These are phyloP conservation scores for Pseudogymnoascus sp. DNA, from an alignment of 2,329 filamentous ascomycete species.

Conservation along the genomic window DNA sequence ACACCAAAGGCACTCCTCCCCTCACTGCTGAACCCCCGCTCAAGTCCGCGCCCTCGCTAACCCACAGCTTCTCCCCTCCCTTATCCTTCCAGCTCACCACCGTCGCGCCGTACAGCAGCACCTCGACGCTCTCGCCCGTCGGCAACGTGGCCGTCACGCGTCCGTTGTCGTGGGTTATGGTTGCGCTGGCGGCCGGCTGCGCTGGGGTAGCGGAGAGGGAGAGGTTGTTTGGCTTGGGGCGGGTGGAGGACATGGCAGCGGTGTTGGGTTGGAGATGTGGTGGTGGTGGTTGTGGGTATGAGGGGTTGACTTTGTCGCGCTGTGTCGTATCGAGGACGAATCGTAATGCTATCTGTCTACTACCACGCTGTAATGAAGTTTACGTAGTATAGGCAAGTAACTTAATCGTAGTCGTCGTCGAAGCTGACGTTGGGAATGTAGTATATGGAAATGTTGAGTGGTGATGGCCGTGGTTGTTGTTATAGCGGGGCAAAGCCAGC, in stretches of 20 bases:
- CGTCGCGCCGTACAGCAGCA: conserved; percentile 87
- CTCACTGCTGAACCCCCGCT: conserved; percentile 86
- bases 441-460: background rate
- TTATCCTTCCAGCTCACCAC: conserved; percentile 87
- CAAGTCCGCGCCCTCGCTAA: conserved; percentile 70
- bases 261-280: background rate
- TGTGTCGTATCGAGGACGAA: background rate
- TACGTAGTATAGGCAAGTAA: background rate
- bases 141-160: conserved; percentile 73
- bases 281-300: background rate
- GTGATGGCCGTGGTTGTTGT: background rate
- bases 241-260: background rate
- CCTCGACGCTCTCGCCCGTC: conserved; percentile 75
- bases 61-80: conserved; percentile 75
- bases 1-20: conserved; percentile 86
- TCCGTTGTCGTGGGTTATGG: conserved; percentile 60
- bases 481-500: background rate
- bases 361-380: background rate
- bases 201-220: conserved; percentile 64
- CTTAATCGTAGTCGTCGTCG: background rate
- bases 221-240: background rate
- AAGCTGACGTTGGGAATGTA: background rate
- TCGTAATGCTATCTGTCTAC: background rate
- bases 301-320: background rate
- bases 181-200: conserved; percentile 65